Evolutionary conservation across 2,329 filamentous ascomycete species (phyloP).

Genomic region (Neofusicoccum umdonicola): DNA sequence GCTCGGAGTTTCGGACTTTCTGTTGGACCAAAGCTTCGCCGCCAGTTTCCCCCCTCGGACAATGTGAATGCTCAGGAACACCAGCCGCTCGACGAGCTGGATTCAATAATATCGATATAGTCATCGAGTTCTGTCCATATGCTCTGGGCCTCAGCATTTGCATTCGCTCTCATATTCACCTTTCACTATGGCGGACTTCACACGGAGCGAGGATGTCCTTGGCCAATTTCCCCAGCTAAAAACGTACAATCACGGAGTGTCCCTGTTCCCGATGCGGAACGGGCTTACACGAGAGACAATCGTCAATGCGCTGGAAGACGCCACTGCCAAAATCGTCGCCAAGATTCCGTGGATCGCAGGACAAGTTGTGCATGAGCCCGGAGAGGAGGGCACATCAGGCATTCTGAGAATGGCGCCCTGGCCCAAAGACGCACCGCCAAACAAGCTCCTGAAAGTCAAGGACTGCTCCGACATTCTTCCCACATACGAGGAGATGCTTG

Average conservation of each 20-base stretch:
- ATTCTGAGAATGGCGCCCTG: not conserved
- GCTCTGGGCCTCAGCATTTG: too few relatives aligned
- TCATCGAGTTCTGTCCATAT: too few relatives aligned
- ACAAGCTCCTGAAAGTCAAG: constrained; percentile 17
- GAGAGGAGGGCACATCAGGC: not conserved
- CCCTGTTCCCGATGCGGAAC: not conserved
- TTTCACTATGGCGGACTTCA: not conserved
- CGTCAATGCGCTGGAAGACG: constrained; percentile 7
- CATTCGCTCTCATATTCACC: too few relatives aligned
- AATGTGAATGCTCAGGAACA: not conserved
- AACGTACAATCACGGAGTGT: constrained; percentile 15
- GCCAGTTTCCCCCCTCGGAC: not conserved
- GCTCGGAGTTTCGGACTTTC: not conserved
- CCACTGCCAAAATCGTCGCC: constrained; percentile 5
- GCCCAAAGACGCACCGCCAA: not conserved
- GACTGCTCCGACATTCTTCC: constrained; percentile 21
- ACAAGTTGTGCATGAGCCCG: constrained; percentile 13
- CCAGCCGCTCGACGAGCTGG: too few relatives aligned
- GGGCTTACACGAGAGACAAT: not conserved
- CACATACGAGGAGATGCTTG: constrained; percentile 22
- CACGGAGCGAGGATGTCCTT: constrained; percentile 11
- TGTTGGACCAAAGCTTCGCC: not conserved
- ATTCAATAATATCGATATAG: too few relatives aligned
- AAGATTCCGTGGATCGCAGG: constrained; percentile 13
- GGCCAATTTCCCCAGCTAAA: constrained; percentile 18